Base-by-base conservation (phyloP, 192 early-diverging fungal genomes). In the Coemansia guatemalensis region DNA sequence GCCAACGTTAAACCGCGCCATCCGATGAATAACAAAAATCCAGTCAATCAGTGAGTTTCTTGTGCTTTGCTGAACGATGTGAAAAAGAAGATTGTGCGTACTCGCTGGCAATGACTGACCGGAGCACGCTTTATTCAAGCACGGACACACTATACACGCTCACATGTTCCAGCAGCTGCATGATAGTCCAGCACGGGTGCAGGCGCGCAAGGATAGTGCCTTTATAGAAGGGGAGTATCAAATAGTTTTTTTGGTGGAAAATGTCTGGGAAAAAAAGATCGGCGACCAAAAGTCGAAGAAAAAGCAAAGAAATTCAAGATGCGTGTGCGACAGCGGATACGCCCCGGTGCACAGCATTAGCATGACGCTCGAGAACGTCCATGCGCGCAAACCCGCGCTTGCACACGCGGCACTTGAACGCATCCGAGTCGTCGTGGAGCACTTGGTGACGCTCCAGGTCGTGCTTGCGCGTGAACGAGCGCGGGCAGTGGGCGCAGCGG, bases 381-480 rank as follows among this genome's bases (percentile, higher is more conserved):
- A 65, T 48, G 14, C 85, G 75, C 17, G 79, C 74, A 68, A 83
- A 88, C 29, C 71, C 72, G n/a, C 77, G 78, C n/a, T 48, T 25
- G 70, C 87, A 88, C 33, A 69, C 65, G 7, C 39, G 20, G 71
- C 87, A 88, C 72, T 75, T 80, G 68, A 80, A 84, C 54, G 78
- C 74, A 7, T 60, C 56, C 9, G 81, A 62, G 32, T 81, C 77
- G 27, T 81, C 73, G 63, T 88, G 87, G 53, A 85, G 71, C 14
- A 74, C 62, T 60, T 84, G 81, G 65, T 95, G 93, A 48, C 92
- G 85, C 14, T 74, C 68, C 35, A 90, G 67, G 68, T 95, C 92
- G 65, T 95, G 90, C 74, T 90, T 89, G 52, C 93, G 88, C 22
- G 85, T 86, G 59, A 95, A 95, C 17, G 88, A 71, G 27, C 82